A percentile compares a stretch with the other conserved stretches of the same genome.
Conservation (phyloP, 495 filamentous ascomycete genomes). For the Tetracladium setigerum region DNA sequence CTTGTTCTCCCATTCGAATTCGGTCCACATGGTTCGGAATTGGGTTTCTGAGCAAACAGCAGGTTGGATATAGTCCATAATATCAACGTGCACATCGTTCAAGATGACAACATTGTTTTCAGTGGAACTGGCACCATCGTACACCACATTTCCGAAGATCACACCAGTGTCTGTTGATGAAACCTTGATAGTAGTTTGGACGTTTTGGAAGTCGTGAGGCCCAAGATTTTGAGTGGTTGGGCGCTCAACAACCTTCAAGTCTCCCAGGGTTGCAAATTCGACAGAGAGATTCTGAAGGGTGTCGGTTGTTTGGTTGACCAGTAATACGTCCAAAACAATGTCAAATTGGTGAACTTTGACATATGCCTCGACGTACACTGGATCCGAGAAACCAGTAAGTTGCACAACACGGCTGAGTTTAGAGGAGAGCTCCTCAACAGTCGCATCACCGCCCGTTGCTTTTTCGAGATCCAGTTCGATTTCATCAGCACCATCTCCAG, state of each 20-base stretch:
- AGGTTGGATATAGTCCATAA: constrained; percentile 99
- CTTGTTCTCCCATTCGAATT: constrained; percentile 99
- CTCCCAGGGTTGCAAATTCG: constrained; percentile 95
- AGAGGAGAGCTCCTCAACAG: constrained; percentile 76
- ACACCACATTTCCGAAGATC: constrained; percentile 98
- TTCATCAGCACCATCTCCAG: constrained; percentile 75
- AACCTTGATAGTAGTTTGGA: constrained; percentile 98
- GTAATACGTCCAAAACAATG: constrained; percentile 91
- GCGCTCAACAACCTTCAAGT: constrained; percentile 95
- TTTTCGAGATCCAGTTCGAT: constrained; percentile 87
- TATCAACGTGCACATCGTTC: constrained; percentile 97
- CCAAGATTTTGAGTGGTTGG: constrained; percentile 93
- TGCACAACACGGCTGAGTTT: constrained; percentile 96
- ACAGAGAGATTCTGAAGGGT: constrained; percentile 96
- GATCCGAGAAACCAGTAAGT: constrained; percentile 95
- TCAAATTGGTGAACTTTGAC: constrained; percentile 99
- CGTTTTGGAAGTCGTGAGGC: constrained; percentile 93
- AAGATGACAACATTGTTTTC: constrained; percentile 97
- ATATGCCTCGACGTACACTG: constrained; percentile 97
- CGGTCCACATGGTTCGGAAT: constrained; percentile 99
- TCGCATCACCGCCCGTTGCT: constrained; percentile 84
- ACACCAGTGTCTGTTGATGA: constrained; percentile 97
- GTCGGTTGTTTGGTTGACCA: constrained; percentile 96
- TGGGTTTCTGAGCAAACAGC: constrained; percentile 95
- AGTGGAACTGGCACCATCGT: constrained; percentile 90